Evolutionary conservation across 2,329 filamentous ascomycete genomes (phyloP).

Genomic region (Paradendryphiella salina): DNA sequence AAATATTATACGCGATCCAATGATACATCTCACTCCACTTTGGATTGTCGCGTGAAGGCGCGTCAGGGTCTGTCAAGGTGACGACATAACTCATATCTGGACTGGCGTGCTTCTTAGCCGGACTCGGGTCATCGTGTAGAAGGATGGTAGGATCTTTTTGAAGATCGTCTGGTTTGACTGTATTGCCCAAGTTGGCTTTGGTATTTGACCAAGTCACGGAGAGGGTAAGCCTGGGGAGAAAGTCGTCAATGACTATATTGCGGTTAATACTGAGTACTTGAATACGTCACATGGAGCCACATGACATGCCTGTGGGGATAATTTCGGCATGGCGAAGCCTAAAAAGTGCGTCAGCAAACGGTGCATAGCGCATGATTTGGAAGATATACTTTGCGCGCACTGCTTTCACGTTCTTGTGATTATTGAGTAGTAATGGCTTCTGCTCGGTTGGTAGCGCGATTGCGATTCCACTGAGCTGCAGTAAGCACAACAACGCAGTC

Average conservation of each 20-base stretch:
- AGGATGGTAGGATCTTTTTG: slow-evolving; percentile 49
- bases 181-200: slow-evolving; percentile 57
- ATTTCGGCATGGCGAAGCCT: slow-evolving; percentile 48
- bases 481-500: slow-evolving; percentile 16
- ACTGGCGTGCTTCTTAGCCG: slow-evolving; percentile 18
- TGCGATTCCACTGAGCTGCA: slow-evolving; percentile 22
- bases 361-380: background rate
- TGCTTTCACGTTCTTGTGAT: slow-evolving; percentile 24
- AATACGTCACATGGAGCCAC: background rate
- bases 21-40: slow-evolving; percentile 63
- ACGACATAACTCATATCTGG: slow-evolving; percentile 52
- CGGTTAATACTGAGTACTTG: slow-evolving; percentile 6
- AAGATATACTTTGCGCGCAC: slow-evolving; percentile 35
- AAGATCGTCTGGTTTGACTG: slow-evolving; percentile 51
- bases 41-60: slow-evolving; percentile 57
- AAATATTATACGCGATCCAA: slow-evolving; percentile 53
- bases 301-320: slow-evolving; percentile 44
- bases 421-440: slow-evolving; percentile 24
- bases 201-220: slow-evolving; percentile 53
- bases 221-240: slow-evolving; percentile 59
- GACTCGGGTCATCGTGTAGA: slow-evolving; percentile 42
- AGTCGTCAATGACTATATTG: slow-evolving; percentile 60
- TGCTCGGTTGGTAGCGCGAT: slow-evolving; percentile 37
- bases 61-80: slow-evolving; percentile 62
- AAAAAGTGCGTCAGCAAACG: slow-evolving; percentile 2